Percentiles rank a stretch among this genome's conserved stretches.
phyloP scores from a whole-genome alignment of 2,329 filamentous ascomycete species.

The Aspergillus sp. region DNA sequence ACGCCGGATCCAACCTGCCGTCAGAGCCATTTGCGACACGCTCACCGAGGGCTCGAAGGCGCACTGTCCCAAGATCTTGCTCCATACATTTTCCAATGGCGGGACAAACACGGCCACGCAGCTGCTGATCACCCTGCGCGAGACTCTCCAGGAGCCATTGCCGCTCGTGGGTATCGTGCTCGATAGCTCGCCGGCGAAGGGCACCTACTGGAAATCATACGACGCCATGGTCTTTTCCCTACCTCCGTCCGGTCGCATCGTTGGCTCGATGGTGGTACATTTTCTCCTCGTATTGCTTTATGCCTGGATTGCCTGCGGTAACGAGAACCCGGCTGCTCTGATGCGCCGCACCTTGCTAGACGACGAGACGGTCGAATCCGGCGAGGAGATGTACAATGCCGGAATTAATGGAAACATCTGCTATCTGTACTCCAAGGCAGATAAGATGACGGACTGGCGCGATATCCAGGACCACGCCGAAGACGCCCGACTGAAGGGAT shows the following conservation, averaged over 20 bases:
- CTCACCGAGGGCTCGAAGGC: not conserved
- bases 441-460: not conserved
- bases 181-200: slow-evolving; percentile 28
- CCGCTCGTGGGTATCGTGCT: slow-evolving; percentile 18
- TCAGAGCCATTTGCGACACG: slow-evolving; percentile 14
- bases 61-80: slow-evolving; percentile 16
- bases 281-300: not conserved
- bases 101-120: slow-evolving; percentile 26
- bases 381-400: not conserved
- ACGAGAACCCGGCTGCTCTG: slow-evolving; percentile 4
- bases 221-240: slow-evolving; percentile 13
- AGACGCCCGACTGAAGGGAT: not conserved
- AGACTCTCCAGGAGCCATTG: slow-evolving; percentile 10
- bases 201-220: slow-evolving; percentile 14
- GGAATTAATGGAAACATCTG: not conserved
- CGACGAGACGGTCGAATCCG: not conserved
- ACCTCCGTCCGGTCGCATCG: not conserved
- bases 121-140: slow-evolving; percentile 15
- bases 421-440: not conserved
- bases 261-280: not conserved
- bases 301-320: slow-evolving; percentile 4
- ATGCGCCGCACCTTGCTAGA: not conserved
- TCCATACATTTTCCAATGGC: slow-evolving; percentile 37
- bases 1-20: not conserved
- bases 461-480: not conserved